Evolutionary conservation across 2,329 filamentous ascomycete species (phyloP), one percentile per base, ranked within the genome.

Genomic region (Zymoseptoria tritici): DNA sequence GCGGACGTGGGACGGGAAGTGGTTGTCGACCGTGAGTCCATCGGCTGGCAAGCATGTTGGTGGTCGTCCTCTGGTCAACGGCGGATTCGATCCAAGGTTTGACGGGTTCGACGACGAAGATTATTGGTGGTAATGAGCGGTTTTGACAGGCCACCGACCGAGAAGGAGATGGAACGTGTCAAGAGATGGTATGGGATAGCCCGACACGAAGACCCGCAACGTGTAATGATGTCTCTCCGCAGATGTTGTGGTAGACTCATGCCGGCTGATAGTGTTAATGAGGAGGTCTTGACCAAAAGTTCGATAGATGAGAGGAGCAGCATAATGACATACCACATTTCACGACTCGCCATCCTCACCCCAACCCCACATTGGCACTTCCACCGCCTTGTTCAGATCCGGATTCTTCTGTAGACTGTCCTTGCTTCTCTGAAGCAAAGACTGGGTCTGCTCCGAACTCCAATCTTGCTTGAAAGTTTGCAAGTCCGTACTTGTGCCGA

Each of bases 341-440:
- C 22, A 26, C 21, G 20, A 26, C 22, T 53, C 52, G 19, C 70
- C 71, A 57, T 62, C 63, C 31, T 74, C 69, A n/a, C 64, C 57
- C 75, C 75, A 78, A 21, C 76, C 77, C 54, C 74, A 73, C n/a
- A 66, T 67, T 16, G 70, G 64, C 9, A 77, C 67, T 11, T 70
- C 68, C 13, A 62, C 64, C 16, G 70, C 71, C 50, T 72, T 68
- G 9, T 69, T 72, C 31, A 79, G 63, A 57, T 79, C 72, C n/a
- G 66, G 56, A 49, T 78, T 72, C 42, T 64, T 67, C 52, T 66
- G 62, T 46, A 71, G 64, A 60, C 77, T 77, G 60, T 74, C 70
- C 50, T 67, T 72, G 3, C 68, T 67, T 55, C 73, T 67, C 22
- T 69, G 66, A 31, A 79, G 66, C 2, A 75, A 62, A 4, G 62